phyloP scores from a whole-genome alignment of 1,139 yeast species.

The Kodamaea anthophila region DNA sequence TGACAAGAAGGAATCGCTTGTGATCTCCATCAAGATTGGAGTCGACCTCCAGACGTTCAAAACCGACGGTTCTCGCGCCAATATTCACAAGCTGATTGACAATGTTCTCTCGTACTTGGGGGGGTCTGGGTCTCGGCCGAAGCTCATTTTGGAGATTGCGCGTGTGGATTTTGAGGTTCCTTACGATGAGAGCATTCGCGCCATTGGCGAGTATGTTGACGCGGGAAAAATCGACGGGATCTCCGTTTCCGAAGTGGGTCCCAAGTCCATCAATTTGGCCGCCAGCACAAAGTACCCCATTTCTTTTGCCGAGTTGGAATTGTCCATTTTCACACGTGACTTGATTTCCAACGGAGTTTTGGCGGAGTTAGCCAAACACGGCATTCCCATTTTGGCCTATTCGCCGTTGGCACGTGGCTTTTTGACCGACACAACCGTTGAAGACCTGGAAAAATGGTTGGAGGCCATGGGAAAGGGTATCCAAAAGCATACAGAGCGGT shows the following conservation, averaged over 20 bases:
- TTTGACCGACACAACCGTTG: constrained; percentile 55
- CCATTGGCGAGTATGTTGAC: constrained; percentile 47
- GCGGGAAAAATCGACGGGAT: constrained; percentile 58
- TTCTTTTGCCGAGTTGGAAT: constrained; percentile 68
- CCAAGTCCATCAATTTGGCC: constrained; percentile 54
- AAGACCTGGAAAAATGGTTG: constrained; percentile 24
- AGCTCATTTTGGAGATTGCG: constrained; percentile 61
- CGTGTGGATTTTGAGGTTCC: constrained; percentile 54
- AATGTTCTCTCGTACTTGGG: constrained; percentile 36
- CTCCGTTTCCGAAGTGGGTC: constrained; percentile 66
- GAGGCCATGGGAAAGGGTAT: background rate
- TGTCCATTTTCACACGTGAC: constrained; percentile 61
- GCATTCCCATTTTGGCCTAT: constrained; percentile 69
- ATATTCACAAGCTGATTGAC: constrained; percentile 45
- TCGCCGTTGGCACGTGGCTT: constrained; percentile 81
- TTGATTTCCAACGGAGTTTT: constrained; percentile 57
- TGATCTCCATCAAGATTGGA: constrained; percentile 68
- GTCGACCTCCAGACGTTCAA: constrained; percentile 22
- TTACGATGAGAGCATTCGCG: constrained; percentile 43
- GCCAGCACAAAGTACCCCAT: constrained; percentile 41
- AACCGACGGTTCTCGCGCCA: constrained; percentile 48
- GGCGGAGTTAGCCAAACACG: constrained; percentile 38
- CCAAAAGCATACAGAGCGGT: constrained; percentile 46
- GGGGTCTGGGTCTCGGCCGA: constrained; percentile 16
- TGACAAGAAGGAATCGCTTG: constrained; percentile 40